Evolutionary conservation across 1,284 basidiomycete species (phyloP), one percentile per base, ranked within the genome.

Genomic region (Microstroma glucosiphilum): DNA sequence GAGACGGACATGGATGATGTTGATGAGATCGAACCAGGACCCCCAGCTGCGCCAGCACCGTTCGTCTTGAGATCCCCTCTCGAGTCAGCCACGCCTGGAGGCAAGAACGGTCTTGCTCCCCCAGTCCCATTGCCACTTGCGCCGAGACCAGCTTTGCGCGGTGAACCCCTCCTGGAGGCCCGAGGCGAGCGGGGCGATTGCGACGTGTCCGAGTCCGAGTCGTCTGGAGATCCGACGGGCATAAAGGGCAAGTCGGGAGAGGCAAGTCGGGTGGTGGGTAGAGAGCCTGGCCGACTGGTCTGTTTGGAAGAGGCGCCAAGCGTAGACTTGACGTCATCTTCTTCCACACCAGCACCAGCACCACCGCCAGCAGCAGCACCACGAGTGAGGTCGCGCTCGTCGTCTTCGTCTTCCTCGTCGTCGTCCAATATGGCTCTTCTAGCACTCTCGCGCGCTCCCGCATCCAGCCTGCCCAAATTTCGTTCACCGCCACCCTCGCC

Each of bases 201-300:
- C 53, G 62, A 60, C 17, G 55, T 25, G 12, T 54, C 56, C 40
- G 62, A 64, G 46, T 64, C 62, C 15, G 65, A 67, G 60, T 65
- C 63, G 49, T 69, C 70, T 11, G 73, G 73, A 51, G 71, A 73
- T 21, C 72, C 72, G 30, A 76, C 69, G 61, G 73, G 70, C 60
- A 71, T 66, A 46, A 72, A 76, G 37, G 73, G 73, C 60, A 76
- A 56, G 55, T 74, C 72, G n/a, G 65, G 65, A 13, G 65, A 67
- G 13, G 13, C 49, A 8, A 48, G 64, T 6, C 65, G 15, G 2
- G 64, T 61, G n/a, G 59, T 15, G 15, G 53, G 53, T 6, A 55
- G 53, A 37, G 30, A 37, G 30, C 9, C 30, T 37, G 30, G 30
- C 30, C 30, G 3, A 9, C 30, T 37, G 4, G 30, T 37, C 30